Conservation (phyloP, 768 basidiomycete genomes). For the Trichaptum fuscoviolaceum region DNA sequence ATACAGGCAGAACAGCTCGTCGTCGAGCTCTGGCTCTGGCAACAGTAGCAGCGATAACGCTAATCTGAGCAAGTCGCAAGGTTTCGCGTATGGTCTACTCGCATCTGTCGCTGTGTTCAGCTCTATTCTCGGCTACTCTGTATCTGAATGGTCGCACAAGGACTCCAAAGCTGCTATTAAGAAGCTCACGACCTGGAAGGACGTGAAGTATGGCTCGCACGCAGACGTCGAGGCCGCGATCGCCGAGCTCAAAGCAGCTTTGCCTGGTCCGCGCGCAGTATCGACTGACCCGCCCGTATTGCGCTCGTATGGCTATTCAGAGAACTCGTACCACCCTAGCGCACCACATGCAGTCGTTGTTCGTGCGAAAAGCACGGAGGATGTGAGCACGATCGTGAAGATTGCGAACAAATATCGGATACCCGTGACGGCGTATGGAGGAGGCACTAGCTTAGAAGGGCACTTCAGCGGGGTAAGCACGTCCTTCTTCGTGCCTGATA, state of each 20-base stretch:
- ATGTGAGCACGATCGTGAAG: constrained; percentile 77
- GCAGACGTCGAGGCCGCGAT: constrained; percentile 48
- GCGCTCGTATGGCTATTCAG: constrained; percentile 57
- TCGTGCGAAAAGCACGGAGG: constrained; percentile 62
- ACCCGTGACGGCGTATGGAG: constrained; percentile 78
- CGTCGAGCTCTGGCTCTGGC: not conserved
- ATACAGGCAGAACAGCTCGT: not conserved
- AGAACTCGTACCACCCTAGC: constrained; percentile 61
- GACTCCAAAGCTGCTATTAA: not conserved
- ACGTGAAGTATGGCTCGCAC: constrained; percentile 37
- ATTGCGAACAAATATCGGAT: constrained; percentile 68
- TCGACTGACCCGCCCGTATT: constrained; percentile 47
- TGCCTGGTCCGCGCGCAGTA: constrained; percentile 44
- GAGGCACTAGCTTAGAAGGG: constrained; percentile 84
- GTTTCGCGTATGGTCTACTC: constrained; percentile 2
- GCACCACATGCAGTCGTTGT: constrained; percentile 47
- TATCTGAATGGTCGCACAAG: not conserved
- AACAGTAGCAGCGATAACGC: not conserved
- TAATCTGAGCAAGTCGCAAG: not conserved
- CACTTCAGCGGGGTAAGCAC: constrained; percentile 68
- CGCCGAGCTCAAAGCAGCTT: constrained; percentile 38
- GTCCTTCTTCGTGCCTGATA: constrained; percentile 6
- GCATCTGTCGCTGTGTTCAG: not conserved
- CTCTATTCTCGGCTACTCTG: constrained; percentile 1
- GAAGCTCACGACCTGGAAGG: constrained; percentile 2